Evolutionary conservation across 163 green algal species (phyloP), one percentile per base, ranked within the genome.

Genomic region (Picocystis sp.): DNA sequence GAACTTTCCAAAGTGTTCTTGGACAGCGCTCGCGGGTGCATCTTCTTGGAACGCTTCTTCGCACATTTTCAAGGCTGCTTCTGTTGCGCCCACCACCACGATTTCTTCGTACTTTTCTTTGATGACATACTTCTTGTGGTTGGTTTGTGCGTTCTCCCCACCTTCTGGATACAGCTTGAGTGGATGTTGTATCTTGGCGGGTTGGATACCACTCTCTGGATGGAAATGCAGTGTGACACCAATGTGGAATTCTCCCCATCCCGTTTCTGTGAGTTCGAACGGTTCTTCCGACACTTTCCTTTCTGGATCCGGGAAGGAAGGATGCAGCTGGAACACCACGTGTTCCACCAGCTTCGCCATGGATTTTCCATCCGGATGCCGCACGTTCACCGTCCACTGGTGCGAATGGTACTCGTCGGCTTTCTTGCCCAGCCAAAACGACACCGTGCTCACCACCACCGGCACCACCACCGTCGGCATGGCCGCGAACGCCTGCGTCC

Each of bases 231-330:
- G 76, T 63, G 69, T 69, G 25, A 94, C 66, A 22, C 55, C 61
- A 51, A 97, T 92, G 43, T 97, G 88, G 65, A 97, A 97, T 71
- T 97, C 89, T 43, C 89, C 89, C 89, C 89, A 97, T 17, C 89
- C 89, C 19, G 60, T 72, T 62, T 97, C 89, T 33, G 74, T 89
- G 9, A 97, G 63, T 69, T 97, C 84, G 55, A 71, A 82, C 1
- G 89, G 89, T 23, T 77, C 72, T 19, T 58, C 12, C 8, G 76
- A 59, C 1, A 92, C 44, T 10, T 76, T 56, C 1, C 86, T 66
- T 22, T 72, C 51, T 3, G 85, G 78, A 25, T 89, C 81, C 8
- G 65, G 45, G 62, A 97, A 97, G 15, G 63, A 86, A 6, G 78
- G 65, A 61, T 97, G 89, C 63, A 97, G 70, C 29, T 86, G 68